phyloP scores from a whole-genome alignment of 805 yeast species.

The Candida hispaniensis region DNA sequence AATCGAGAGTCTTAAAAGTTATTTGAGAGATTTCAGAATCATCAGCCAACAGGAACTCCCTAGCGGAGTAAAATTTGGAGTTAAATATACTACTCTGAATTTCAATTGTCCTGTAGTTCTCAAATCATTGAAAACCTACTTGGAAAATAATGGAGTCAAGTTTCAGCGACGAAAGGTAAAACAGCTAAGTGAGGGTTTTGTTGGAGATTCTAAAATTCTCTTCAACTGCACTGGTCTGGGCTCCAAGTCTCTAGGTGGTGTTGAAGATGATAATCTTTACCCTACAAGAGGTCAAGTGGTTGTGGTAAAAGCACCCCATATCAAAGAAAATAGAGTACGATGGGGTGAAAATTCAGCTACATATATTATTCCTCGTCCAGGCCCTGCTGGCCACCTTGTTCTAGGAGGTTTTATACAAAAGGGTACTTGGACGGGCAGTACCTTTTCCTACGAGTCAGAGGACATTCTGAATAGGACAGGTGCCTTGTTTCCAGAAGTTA shows the following conservation, averaged over 20 bases:
- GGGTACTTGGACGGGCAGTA: slow-evolving; percentile 51
- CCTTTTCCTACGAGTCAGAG: slow-evolving; percentile 45
- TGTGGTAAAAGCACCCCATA: slow-evolving; percentile 58
- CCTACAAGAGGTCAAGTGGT: slow-evolving; percentile 79
- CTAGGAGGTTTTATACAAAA: slow-evolving; percentile 67
- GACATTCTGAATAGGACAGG: slow-evolving; percentile 54
- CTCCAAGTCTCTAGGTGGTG: slow-evolving; percentile 54
- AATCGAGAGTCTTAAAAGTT: slow-evolving; percentile 37
- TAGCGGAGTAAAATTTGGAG: slow-evolving; percentile 45
- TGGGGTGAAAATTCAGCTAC: slow-evolving; percentile 58
- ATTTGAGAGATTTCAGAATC: slow-evolving; percentile 38
- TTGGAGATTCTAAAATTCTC: slow-evolving; percentile 34
- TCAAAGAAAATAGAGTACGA: slow-evolving; percentile 40
- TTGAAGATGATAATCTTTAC: slow-evolving; percentile 46
- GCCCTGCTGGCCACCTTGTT: slow-evolving; percentile 52
- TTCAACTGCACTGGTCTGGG: slow-evolving; percentile 76
- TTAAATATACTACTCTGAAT: slow-evolving; percentile 49
- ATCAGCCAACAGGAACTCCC: slow-evolving; percentile 37
- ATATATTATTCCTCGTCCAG: slow-evolving; percentile 63
- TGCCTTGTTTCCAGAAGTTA: slow-evolving; percentile 36
- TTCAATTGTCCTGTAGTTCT: slow-evolving; percentile 63
- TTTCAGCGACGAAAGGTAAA: slow-evolving; percentile 38
- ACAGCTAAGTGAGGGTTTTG: slow-evolving; percentile 48
- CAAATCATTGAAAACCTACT: slow-evolving; percentile 35
- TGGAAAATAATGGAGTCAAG: slow-evolving; percentile 40